Conservation (phyloP, 2,329 filamentous ascomycete genomes). For the Colletotrichum tropicale region DNA sequence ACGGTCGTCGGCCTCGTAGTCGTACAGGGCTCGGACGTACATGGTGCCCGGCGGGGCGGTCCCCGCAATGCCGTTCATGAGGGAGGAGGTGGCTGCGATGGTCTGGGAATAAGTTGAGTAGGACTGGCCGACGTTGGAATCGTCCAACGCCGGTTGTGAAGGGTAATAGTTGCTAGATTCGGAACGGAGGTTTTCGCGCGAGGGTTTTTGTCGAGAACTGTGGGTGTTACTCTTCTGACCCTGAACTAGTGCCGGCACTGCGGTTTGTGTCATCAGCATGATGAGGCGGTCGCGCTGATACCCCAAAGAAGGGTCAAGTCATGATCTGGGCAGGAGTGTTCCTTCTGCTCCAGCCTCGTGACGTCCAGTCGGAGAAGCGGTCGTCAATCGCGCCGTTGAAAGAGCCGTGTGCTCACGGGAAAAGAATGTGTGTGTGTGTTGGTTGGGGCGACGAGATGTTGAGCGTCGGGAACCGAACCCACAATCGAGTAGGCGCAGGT, state of each 20-base stretch:
- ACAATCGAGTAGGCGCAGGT: conserved; percentile 20
- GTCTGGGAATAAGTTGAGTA: conserved; percentile 31
- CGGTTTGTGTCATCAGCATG: conserved; percentile 60
- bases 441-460: conserved; percentile 8
- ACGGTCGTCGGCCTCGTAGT: conserved; percentile 96
- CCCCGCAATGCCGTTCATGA: conserved; percentile 67
- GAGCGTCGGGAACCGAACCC: conserved; percentile 13
- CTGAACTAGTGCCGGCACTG: conserved; percentile 49
- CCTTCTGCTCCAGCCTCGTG: neutral
- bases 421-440: neutral
- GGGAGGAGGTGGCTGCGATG: conserved; percentile 22
- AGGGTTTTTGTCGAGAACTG: conserved; percentile 31
- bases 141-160: conserved; percentile 19
- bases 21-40: conserved; percentile 95
- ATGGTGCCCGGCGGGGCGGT: conserved; percentile 70
- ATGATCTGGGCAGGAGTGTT: conserved; percentile 12
- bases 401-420: neutral
- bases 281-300: conserved; percentile 35
- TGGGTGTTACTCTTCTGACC: conserved; percentile 43
- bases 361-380: neutral
- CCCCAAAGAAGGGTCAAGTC: conserved; percentile 19
- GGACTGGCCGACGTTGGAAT: conserved; percentile 21
- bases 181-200: conserved; percentile 17
- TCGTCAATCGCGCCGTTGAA: neutral
- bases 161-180: conserved; percentile 21